Base-by-base conservation (phyloP, 352 stramenopile genomes). In the Phytophthora idaei region DNA sequence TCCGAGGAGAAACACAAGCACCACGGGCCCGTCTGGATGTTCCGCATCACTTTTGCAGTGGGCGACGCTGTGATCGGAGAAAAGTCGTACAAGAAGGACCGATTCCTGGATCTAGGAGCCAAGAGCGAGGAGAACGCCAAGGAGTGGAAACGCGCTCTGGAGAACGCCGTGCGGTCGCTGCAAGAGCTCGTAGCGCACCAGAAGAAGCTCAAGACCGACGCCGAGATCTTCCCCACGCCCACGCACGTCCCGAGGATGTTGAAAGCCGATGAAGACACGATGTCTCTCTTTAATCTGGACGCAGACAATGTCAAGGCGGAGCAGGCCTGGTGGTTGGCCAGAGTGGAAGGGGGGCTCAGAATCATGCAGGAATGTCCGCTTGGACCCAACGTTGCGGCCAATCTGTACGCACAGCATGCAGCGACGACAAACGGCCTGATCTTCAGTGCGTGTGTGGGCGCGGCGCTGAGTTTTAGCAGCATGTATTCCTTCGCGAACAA, bases 1-100 rank as follows among this genome's bases (percentile, higher is more conserved):
- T 94, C 87, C 41, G 87, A 95, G 59, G 89, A 96, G 71, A 96
- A 94, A 71, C 87, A 96, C 74, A 89, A 89, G 41, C 89, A 96
- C 62, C 87, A 96, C 67, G 89, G 78, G 0, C 86, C 85, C 11
- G 88, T 94, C 25, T 94, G 85, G 85, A 95, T 95, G 87, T 95
- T 95, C 64, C 88, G 88, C 77, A 94, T 95, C 67, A 95, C 88
- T 47, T 95, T 95, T 66, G 67, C 83, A 2, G 81, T 94, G 10
- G 85, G 89, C 11, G 75, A 83, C 31, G 64, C 59, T 25, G 81
- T 83, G 25, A 66, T 59, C 31, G 78, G 77, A 39, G 89, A 96
- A 48, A 95, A 96, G 69, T 89, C 80, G 12, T 94, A 92, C 80
- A 92, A 93, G 78, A 96, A 96, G 61, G 89, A 96, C 67, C 80